Base-by-base conservation (phyloP, 139 green algal species). In the Micractinium conductrix region DNA sequence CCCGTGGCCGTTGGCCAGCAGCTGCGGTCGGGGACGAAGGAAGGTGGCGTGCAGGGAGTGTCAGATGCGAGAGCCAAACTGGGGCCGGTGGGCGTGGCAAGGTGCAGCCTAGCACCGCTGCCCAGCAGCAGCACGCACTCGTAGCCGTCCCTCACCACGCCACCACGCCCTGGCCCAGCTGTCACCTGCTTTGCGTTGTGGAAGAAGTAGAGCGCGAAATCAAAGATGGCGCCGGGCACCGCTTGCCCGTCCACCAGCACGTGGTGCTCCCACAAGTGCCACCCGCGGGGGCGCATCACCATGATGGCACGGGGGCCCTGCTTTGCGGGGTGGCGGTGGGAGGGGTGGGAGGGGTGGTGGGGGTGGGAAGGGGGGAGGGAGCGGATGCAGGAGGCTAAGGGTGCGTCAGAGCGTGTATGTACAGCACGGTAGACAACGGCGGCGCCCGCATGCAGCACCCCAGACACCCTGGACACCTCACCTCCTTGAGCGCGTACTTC, bases 181-280 rank as follows among this genome's bases (percentile, higher is more conserved):
- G n/a, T n/a, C n/a, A n/a, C n/a, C n/a, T n/a, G 55, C 63, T 78
- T 68, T 7, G 93, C 94, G 76, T 95, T 96, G 92, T 98, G 92
- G 92, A 96, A 98, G 89, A 97, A 98, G 88, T 90, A 97, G 17
- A 98, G 88, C 12, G 85, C 94, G 87, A 98, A 98, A 89, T 98
- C 95, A 62, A 98, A 94, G 58, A 98, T 79, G 50, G 86, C 92
- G 43, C 83, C 84, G 67, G 91, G 82, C 42, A 92, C 67, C 6
- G 91, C 85, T 71, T 91, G 42, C 22, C 93, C 93, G 75, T 98
- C 95, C 38, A 98, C 94, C 72, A 92, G 40, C 16, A 97, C 88
- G 88, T 98, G 95, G 70, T 93, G 90, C 91, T 98, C 95, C 86
- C 90, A 90, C 82, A 98, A 88, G 89, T 98, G 95, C 95, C 94